Evolutionary conservation across 805 yeast species (phyloP), one percentile per base, ranked within the genome.

Genomic region (Saturnispora bothae): DNA sequence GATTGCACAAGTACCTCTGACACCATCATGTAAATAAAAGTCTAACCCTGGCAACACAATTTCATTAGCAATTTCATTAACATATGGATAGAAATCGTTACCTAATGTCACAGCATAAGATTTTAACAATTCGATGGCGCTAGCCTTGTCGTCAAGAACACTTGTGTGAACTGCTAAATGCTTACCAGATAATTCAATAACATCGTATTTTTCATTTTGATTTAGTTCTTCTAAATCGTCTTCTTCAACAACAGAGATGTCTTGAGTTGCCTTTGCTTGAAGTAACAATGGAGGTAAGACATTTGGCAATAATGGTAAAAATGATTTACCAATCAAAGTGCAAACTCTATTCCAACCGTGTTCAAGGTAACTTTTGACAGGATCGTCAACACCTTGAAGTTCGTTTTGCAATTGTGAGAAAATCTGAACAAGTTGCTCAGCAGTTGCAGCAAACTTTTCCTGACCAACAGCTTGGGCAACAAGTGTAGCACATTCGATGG

Each of bases 261-360:
- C 96, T 51, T 89, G 96, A 16, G 85, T 72, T 10, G 92, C 88
- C 53, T 78, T 84, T 6, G 96, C 98, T 27, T 88, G 80, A 38
- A 68, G 71, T 39, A 92, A 59, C 41, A 92, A 65, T n/a, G 95
- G 88, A 20, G 97, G 96, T 54, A 92, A 69, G 26, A 92, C 96
- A 9, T 73, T 73, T 23, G 85, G 82, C 43, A 92, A 66, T 48
- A 74, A 80, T 12, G 95, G 95, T 43, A 84, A 60, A 56, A 92
- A 92, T 32, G 85, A 95, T 43, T 69, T 70, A 18, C 96, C 95
- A 28, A 89, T 66, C 36, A 89, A 74, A 48, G 81, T 72, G 56
- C 98, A 92, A 32, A 92, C 71, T 52, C 97, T 76, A 39, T 92
- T 85, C 98, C 98, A 92, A 32, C 94, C 96, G 56, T 84, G 95